Evolutionary conservation across 257 asterid species (phyloP), one percentile per base, ranked within the genome.

Genomic region (Nicotiana sylvestris): DNA sequence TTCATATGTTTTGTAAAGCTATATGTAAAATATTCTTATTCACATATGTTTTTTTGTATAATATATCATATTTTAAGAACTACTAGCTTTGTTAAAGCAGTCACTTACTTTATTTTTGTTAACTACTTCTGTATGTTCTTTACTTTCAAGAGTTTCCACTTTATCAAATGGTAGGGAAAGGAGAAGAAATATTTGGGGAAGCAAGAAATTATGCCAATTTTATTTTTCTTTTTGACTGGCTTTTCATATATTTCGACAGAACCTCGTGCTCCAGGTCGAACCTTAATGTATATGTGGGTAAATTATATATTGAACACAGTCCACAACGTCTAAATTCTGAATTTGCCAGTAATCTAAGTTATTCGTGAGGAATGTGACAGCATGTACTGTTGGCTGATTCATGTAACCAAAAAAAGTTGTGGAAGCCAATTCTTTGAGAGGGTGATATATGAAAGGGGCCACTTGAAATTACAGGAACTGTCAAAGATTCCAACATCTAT

Each of bases 1-100:
- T 76, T 76, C 62, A 76, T 51, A 51, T 76, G 27, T 76, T 76
- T 11, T 81, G 83, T 53, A 81, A 81, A 81, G 76, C n/a, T 49
- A 66, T 66, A 18, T 81, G 77, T 80, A 80, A 65, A 27, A 13
- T 49, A 49, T 74, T 49, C 8, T 72, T 74, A 74, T 51, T 3
- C 27, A 74, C 46, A 49, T 7, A 46, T 9, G 39, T 16, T 51
- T 51, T 51, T 51, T 51, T 76, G 43, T 51, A 51, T 51, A 1
- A 76, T 49, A 2, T 57, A 33, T 76, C 80, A 76, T 27, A 76
- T 49, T 76, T 46, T 51, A 17, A 18, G 64, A 57, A 57, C 27
- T 27, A 3, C 61, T 32, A 43, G n/a, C 78, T 1, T 13, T 25
- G 79, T 72, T 72, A 72, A 46, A 72, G n/a, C 78, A 43, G 37